These are phyloP conservation scores for Boletus semigastroideus DNA, from an alignment of 1,284 basidiomycete species.

Conservation along the genomic window DNA sequence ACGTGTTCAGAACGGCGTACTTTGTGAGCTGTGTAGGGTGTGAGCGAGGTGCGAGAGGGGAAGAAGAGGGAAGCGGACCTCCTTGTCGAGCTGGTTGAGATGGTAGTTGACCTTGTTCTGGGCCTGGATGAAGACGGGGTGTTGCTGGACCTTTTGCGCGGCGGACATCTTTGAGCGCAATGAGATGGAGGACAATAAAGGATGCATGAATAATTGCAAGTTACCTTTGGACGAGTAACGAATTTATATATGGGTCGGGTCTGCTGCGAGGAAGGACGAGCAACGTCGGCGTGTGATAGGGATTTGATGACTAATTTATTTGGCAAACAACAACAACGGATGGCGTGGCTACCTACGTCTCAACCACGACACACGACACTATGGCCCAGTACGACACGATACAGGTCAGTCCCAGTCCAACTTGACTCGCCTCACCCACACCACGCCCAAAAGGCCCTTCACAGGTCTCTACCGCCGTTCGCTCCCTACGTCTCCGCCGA, in stretches of 20 bases:
- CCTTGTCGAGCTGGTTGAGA: slow-evolving; percentile 87
- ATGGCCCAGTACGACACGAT: slow-evolving; percentile 45
- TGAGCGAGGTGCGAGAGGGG: slow-evolving; percentile 10
- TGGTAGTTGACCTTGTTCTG: slow-evolving; percentile 76
- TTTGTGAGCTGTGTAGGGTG: slow-evolving; percentile 70
- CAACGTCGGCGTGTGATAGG: slow-evolving; percentile 40
- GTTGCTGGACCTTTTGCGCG: slow-evolving; percentile 74
- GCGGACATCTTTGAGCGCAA: slow-evolving; percentile 62
- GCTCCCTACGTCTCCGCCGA: slow-evolving; percentile 63
- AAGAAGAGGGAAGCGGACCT: slow-evolving; percentile 54
- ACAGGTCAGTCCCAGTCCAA: slow-evolving; percentile 35
- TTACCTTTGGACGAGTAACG: slow-evolving; percentile 13
- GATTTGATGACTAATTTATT: slow-evolving; percentile 47
- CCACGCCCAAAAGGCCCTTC: slow-evolving; percentile 43
- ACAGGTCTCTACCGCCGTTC: slow-evolving; percentile 61
- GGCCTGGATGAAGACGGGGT: slow-evolving; percentile 81
- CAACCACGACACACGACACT: slow-evolving; percentile 10
- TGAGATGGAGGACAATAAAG: slow-evolving; percentile 5
- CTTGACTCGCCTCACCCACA: neutral
- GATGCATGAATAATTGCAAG: slow-evolving; percentile 1
- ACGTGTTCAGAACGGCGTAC: slow-evolving; percentile 80
- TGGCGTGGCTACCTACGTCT: slow-evolving; percentile 27
- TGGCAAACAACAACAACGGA: slow-evolving; percentile 35
- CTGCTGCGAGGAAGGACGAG: slow-evolving; percentile 6
- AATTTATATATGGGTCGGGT: slow-evolving; percentile 16